Evolutionary conservation across 495 filamentous ascomycete genomes (phyloP).

Genomic region (Cairneyella variabilis): DNA sequence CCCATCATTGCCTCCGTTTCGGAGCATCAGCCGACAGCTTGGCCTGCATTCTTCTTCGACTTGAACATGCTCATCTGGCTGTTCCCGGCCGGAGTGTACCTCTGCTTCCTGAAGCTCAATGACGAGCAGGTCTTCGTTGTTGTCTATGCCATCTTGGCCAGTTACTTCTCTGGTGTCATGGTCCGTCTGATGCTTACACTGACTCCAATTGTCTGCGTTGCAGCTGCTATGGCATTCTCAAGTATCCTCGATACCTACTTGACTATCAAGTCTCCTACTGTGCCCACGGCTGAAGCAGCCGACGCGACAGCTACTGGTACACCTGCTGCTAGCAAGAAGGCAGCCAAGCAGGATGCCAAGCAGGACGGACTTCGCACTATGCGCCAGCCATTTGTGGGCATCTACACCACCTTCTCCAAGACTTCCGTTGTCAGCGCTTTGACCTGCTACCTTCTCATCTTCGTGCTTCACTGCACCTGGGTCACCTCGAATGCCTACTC

Average conservation of each 20-base stretch:
- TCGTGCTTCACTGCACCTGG: slow-evolving; percentile 98
- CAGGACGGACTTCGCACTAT: slow-evolving; percentile 64
- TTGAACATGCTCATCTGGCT: slow-evolving; percentile 98
- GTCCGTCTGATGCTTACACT: slow-evolving; percentile 97
- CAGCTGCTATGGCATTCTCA: slow-evolving; percentile 87
- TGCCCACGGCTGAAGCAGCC: slow-evolving; percentile 45
- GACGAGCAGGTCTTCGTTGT: slow-evolving; percentile 99
- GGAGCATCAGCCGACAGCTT: slow-evolving; percentile 99
- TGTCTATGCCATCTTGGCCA: slow-evolving; percentile 90
- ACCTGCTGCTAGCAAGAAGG: slow-evolving; percentile 39
- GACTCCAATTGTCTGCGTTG: slow-evolving; percentile 94
- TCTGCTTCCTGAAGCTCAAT: slow-evolving; percentile 89
- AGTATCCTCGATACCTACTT: slow-evolving; percentile 86
- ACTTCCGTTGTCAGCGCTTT: slow-evolving; percentile 63
- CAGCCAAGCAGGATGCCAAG: slow-evolving; percentile 42
- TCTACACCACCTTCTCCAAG: slow-evolving; percentile 81
- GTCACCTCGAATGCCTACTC: slow-evolving; percentile 99
- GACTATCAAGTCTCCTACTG: slow-evolving; percentile 49
- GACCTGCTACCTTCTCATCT: slow-evolving; percentile 79
- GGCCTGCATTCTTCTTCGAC: slow-evolving; percentile 99
- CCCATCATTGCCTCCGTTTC: slow-evolving; percentile 99
- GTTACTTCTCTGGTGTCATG: slow-evolving; percentile 99
- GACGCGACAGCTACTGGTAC: slow-evolving; percentile 29
- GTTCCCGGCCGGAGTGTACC: slow-evolving; percentile 97
- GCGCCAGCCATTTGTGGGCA: slow-evolving; percentile 70